Evolutionary conservation across 1,284 basidiomycete species (phyloP).

Genomic region (Inonotus obliquus): DNA sequence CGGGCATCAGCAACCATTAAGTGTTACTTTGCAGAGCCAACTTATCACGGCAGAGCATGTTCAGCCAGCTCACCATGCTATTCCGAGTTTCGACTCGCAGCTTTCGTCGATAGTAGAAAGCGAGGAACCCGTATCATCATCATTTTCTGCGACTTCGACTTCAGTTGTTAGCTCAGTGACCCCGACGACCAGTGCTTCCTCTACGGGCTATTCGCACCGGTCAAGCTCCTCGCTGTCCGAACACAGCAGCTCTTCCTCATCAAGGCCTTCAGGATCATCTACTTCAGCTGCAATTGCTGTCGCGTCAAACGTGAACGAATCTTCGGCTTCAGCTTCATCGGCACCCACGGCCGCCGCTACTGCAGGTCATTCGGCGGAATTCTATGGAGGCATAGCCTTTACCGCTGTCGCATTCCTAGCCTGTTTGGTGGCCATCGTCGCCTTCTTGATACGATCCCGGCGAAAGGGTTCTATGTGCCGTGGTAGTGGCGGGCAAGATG

Average conservation of each 20-base stretch:
- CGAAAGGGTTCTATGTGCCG: constrained; percentile 10
- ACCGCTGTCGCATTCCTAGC: constrained; percentile 9
- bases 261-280: background rate
- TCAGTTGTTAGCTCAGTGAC: background rate
- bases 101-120: background rate
- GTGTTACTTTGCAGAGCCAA: background rate
- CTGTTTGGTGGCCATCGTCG: constrained; percentile 9
- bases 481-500: constrained; percentile 3
- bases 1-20: background rate
- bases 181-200: background rate
- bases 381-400: constrained; percentile 15
- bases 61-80: background rate
- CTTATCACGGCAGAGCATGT: background rate
- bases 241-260: background rate
- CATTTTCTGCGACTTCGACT: background rate
- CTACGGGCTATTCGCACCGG: background rate
- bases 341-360: background rate
- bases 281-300: background rate
- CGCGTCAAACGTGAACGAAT: background rate
- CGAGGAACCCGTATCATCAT: background rate
- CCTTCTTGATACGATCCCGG: constrained; percentile 14
- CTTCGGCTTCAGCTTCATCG: constrained; percentile 6
- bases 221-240: background rate
- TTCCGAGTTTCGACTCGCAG: background rate
- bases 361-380: constrained; percentile 9